These are phyloP conservation scores for Vigna reflexopilosa DNA, from an alignment of 306 rosid genomes.

Conservation along the genomic window DNA sequence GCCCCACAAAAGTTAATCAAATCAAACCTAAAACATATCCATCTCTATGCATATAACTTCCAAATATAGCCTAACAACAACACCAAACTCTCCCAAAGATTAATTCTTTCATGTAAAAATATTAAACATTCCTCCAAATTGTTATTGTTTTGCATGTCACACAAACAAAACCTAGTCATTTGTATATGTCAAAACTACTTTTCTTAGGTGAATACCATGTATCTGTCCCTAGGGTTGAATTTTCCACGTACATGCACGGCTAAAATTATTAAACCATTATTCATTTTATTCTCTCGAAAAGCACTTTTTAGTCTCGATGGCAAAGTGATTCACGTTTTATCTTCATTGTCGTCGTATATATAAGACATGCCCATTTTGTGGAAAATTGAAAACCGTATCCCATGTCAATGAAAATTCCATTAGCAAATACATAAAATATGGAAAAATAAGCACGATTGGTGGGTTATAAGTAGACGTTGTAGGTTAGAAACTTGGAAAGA, in stretches of 20 bases:
- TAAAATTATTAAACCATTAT: background rate
- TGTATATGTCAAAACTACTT: conserved; percentile 15
- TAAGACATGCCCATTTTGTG: conserved; percentile 14
- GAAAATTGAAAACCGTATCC: background rate
- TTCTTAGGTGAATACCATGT: conserved; percentile 15
- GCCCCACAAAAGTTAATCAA: conserved; percentile 40
- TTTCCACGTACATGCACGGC: conserved; percentile 15
- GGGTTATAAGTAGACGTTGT: conserved; percentile 99
- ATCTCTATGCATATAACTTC: conserved; percentile 37
- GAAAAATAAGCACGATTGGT: conserved; percentile 53
- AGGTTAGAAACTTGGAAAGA: conserved; percentile 95
- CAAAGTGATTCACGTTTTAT: conserved; percentile 48
- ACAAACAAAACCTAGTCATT: background rate
- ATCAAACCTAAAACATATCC: conserved; percentile 46
- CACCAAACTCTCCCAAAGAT: conserved; percentile 38
- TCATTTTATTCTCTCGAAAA: background rate
- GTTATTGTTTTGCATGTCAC: conserved; percentile 13
- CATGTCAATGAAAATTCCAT: background rate
- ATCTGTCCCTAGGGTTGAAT: conserved; percentile 3
- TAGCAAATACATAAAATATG: conserved; percentile 40
- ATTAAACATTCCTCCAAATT: conserved; percentile 5
- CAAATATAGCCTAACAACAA: conserved; percentile 45
- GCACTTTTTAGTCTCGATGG: conserved; percentile 18
- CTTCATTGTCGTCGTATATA: conserved; percentile 29
- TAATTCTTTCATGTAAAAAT: background rate